These are phyloP conservation scores for Dryas alaskensis DNA, from an alignment of 306 rosid species.

Conservation along the genomic window DNA sequence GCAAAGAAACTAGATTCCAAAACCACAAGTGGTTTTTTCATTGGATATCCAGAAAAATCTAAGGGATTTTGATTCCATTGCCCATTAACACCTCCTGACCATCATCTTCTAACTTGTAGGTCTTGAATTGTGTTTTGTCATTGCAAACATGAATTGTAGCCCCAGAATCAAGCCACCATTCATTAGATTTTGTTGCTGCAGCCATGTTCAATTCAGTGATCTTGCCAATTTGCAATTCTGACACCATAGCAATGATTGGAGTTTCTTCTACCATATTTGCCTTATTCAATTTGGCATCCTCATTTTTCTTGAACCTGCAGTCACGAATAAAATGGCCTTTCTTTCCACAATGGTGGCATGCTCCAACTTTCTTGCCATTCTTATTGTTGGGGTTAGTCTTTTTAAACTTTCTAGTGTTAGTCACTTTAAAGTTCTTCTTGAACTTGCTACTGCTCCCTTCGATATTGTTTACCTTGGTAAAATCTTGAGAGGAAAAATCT, in stretches of 20 bases:
- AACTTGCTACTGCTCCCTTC: background rate
- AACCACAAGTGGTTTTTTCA: no score
- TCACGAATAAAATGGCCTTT: background rate
- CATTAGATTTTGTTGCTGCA: background rate
- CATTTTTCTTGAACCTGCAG: background rate
- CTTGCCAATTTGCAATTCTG: conserved; percentile 1
- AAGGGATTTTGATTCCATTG: no score
- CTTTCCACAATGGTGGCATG: background rate
- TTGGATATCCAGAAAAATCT: no score
- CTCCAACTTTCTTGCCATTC: background rate
- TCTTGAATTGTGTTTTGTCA: background rate
- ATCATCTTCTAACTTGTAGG: background rate
- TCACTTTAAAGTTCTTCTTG: background rate
- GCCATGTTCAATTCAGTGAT: background rate
- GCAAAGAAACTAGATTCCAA: no score
- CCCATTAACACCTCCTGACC: no score
- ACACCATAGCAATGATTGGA: background rate
- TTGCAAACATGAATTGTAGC: conserved; percentile 11
- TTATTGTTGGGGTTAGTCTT: background rate
- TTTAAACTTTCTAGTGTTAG: background rate
- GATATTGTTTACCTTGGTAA: background rate
- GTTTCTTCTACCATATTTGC: background rate
- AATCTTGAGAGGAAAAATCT: background rate
- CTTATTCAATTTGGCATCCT: background rate
- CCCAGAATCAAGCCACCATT: background rate